Evolutionary conservation across 805 yeast genomes (phyloP).

Genomic region (Zygoascus tannicola): DNA sequence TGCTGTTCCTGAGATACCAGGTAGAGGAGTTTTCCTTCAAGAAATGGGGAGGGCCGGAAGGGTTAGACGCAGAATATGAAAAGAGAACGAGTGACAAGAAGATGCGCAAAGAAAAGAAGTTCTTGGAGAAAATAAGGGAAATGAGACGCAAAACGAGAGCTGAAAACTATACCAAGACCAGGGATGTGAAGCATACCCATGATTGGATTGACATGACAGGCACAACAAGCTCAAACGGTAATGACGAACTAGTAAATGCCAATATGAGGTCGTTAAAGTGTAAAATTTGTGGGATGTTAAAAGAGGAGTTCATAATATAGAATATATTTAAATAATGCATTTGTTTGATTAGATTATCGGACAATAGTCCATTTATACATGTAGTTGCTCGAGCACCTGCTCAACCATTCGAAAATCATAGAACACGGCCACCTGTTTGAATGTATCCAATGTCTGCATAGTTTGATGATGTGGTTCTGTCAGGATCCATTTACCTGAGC

Average conservation of each 20-base stretch:
- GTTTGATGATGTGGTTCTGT: constrained; percentile 41
- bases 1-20: constrained; percentile 77
- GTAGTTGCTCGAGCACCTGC: constrained; percentile 17
- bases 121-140: constrained; percentile 65
- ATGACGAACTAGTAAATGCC: constrained; percentile 27
- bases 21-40: constrained; percentile 89
- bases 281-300: constrained; percentile 71
- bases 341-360: too few species aligned
- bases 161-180: constrained; percentile 64
- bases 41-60: constrained; percentile 91
- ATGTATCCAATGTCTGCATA: constrained; percentile 38
- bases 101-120: constrained; percentile 67
- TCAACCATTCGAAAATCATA: constrained; percentile 54
- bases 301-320: constrained; percentile 55
- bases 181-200: constrained; percentile 42
- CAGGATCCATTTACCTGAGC: constrained; percentile 81
- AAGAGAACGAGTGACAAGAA: constrained; percentile 65
- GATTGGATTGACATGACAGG: constrained; percentile 32
- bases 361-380: background rate
- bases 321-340: too few species aligned
- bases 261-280: constrained; percentile 51
- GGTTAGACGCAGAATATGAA: constrained; percentile 87
- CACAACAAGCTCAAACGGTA: background rate
- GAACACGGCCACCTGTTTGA: constrained; percentile 47
- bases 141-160: constrained; percentile 92